A percentile compares a stretch with the other conserved stretches of the same genome.
These are phyloP conservation scores for Aspergillus nidulans DNA, from an alignment of 495 filamentous ascomycete species.

Conservation along the genomic window DNA sequence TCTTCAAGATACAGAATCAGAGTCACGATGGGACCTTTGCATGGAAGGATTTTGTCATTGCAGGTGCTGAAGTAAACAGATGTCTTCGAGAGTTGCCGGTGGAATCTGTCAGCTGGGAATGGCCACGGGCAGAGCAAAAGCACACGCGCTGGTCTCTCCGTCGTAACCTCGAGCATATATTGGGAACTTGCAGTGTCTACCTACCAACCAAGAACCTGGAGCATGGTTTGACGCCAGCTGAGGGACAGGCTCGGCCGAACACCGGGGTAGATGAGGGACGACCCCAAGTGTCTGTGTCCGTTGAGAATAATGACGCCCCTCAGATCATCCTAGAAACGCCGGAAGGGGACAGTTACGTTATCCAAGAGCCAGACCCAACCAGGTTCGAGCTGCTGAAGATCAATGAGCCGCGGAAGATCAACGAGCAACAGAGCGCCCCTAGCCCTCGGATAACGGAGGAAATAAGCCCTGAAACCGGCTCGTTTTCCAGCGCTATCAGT, in stretches of 20 bases:
- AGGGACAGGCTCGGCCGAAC: no score
- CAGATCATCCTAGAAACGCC: neutral
- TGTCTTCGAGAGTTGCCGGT: neutral
- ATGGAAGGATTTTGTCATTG: constrained; percentile 2
- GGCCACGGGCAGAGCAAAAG: neutral
- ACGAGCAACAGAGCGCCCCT: no score
- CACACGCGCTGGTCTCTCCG: constrained; percentile 2
- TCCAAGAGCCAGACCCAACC: neutral
- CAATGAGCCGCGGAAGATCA: neutral
- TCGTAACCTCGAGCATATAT: constrained; percentile 9
- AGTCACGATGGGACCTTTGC: neutral
- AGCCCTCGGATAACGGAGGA: no score
- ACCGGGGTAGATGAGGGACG: neutral
- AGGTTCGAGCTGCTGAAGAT: neutral
- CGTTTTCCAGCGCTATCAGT: neutral
- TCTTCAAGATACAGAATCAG: neutral
- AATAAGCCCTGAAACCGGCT: neutral
- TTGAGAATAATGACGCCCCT: neutral
- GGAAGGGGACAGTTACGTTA: neutral
- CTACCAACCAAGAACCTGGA: neutral
- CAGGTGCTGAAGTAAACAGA: neutral
- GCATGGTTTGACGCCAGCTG: neutral
- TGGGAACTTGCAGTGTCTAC: neutral
- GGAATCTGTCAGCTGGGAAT: neutral
- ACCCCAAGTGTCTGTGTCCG: neutral